Evolutionary conservation across 139 green algal species (phyloP).

Genomic region (Coccomyxa sp.): DNA sequence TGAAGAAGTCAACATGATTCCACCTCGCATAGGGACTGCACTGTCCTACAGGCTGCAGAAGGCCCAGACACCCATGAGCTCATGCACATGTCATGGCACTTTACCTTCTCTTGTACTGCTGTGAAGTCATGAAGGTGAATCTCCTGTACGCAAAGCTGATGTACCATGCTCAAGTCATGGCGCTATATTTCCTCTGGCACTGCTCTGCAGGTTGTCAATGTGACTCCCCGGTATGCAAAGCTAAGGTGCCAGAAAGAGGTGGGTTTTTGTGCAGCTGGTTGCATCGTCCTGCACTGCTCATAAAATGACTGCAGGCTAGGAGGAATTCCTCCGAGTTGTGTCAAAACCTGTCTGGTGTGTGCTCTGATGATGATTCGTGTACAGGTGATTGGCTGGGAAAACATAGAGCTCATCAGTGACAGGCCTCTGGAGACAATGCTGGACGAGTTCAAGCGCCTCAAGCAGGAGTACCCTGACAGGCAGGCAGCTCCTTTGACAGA

Average conservation of each 20-base stretch:
- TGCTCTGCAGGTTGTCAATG: constrained; percentile 75
- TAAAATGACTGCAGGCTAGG: neutral
- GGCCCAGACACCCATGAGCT: no score
- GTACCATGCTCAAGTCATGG: neutral
- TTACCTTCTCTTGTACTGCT: no score
- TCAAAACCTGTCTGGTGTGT: no score
- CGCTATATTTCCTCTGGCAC: no score
- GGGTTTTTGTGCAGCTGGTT: neutral
- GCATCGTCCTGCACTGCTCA: neutral
- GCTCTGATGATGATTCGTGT: neutral
- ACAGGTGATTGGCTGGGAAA: constrained; percentile 92
- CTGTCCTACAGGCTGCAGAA: neutral
- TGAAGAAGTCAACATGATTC: neutral
- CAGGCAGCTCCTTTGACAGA: no score
- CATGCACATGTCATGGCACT: neutral
- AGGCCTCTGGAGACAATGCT: constrained; percentile 93
- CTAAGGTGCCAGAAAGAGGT: constrained; percentile 46
- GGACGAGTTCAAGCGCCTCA: constrained; percentile 82
- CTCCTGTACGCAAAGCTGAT: no score
- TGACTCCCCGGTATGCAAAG: constrained; percentile 94
- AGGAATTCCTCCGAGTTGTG: no score
- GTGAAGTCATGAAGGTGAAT: no score
- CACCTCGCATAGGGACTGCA: neutral
- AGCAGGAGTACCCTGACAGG: constrained; percentile 87
- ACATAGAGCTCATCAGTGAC: constrained; percentile 95